A percentile compares a stretch with the other conserved stretches of the same genome.
phyloP scores from a whole-genome alignment of 1,284 basidiomycete genomes.

The Cystobasidium slooffiae region DNA sequence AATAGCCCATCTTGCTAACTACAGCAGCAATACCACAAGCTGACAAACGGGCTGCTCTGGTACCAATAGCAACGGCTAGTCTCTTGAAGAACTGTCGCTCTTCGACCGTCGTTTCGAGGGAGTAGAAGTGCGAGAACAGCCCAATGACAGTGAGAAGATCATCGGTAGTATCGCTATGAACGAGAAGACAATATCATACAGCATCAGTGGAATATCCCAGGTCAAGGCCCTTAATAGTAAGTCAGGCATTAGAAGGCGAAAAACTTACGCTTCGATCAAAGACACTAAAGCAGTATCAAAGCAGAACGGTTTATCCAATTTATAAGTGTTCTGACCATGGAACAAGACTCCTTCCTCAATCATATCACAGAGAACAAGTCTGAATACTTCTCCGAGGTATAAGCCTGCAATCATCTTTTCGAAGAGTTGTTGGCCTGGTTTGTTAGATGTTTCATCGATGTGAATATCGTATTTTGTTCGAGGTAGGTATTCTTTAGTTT shows the following conservation, averaged over 20 bases:
- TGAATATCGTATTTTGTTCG: slow-evolving; percentile 91
- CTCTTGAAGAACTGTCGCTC: slow-evolving; percentile 95
- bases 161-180: slow-evolving; percentile 85
- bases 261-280: slow-evolving; percentile 81
- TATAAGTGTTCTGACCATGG: slow-evolving; percentile 88
- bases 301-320: slow-evolving; percentile 87
- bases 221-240: not conserved
- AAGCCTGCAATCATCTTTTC: slow-evolving; percentile 98
- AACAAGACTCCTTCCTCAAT: slow-evolving; percentile 96
- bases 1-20: slow-evolving; percentile 85
- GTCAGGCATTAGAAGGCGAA: not conserved
- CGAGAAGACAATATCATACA: slow-evolving; percentile 1
- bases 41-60: slow-evolving; percentile 81
- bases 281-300: slow-evolving; percentile 97
- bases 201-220: not conserved
- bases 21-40: slow-evolving; percentile 94
- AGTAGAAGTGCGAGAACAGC: slow-evolving; percentile 89
- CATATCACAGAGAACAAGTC: slow-evolving; percentile 90
- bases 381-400: slow-evolving; percentile 94
- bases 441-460: slow-evolving; percentile 93
- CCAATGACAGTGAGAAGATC: slow-evolving; percentile 90
- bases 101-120: slow-evolving; percentile 86
- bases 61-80: slow-evolving; percentile 79
- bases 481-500: slow-evolving; percentile 82
- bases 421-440: slow-evolving; percentile 92